Evolutionary conservation across 345 rosid species (phyloP).

Genomic region (Ricinus communis): DNA sequence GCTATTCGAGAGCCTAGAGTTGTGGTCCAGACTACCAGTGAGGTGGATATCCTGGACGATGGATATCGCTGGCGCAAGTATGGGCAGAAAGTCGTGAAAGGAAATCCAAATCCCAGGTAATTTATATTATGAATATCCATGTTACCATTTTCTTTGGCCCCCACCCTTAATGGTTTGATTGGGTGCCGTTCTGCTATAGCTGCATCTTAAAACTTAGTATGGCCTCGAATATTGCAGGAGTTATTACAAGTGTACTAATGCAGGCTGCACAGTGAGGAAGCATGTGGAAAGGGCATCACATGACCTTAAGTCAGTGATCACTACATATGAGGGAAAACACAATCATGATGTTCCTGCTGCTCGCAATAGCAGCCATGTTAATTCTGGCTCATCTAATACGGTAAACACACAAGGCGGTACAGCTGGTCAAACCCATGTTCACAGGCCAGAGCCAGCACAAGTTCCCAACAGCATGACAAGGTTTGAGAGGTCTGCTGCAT

Average conservation of each 20-base stretch:
- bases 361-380: constrained; percentile 37
- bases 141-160: not conserved
- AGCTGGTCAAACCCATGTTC: constrained; percentile 43
- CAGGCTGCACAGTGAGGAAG: constrained; percentile 92
- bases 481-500: constrained; percentile 52
- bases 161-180: not conserved
- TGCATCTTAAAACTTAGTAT: constrained; percentile 1
- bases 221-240: constrained; percentile 54
- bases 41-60: constrained; percentile 94
- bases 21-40: constrained; percentile 97
- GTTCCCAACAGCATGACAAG: constrained; percentile 57
- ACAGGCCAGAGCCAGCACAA: constrained; percentile 61
- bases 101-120: constrained; percentile 97
- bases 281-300: constrained; percentile 99
- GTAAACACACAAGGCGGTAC: constrained; percentile 23
- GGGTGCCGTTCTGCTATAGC: not conserved
- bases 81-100: constrained; percentile 99
- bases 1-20: constrained; percentile 93
- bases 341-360: constrained; percentile 89
- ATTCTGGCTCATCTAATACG: constrained; percentile 9
- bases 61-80: constrained; percentile 98
- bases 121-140: not conserved
- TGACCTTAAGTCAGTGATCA: constrained; percentile 91
- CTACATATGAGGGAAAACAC: constrained; percentile 97
- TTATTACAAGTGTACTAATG: constrained; percentile 92